Conservation (phyloP, 2,329 filamentous ascomycete genomes). For the Fusarium mexicanum region DNA sequence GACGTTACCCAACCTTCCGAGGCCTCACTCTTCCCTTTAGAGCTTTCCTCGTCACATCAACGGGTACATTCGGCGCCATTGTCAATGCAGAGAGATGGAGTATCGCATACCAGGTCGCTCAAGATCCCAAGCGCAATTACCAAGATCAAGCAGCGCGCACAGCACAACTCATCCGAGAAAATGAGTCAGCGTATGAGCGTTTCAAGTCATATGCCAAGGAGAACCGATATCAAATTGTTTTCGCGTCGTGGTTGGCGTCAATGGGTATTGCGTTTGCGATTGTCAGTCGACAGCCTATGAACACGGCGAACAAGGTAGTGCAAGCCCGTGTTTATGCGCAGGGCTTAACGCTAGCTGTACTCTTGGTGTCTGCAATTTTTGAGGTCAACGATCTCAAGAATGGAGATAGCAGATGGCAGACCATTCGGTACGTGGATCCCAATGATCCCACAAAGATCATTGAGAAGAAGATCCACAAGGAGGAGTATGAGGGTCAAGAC, state of each 20-base stretch:
- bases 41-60: slow-evolving; percentile 85
- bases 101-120: slow-evolving; percentile 71
- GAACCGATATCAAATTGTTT: slow-evolving; percentile 89
- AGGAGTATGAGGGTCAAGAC: slow-evolving; percentile 88
- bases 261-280: slow-evolving; percentile 80
- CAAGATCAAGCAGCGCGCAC: slow-evolving; percentile 69
- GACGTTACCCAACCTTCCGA: slow-evolving; percentile 81
- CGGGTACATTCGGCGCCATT: slow-evolving; percentile 87
- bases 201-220: slow-evolving; percentile 77
- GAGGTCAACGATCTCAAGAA: slow-evolving; percentile 81
- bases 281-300: slow-evolving; percentile 80
- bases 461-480: slow-evolving; percentile 87
- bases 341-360: slow-evolving; percentile 83
- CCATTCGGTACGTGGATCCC: slow-evolving; percentile 80
- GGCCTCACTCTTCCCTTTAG: slow-evolving; percentile 88
- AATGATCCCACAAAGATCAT: slow-evolving; percentile 86
- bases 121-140: slow-evolving; percentile 75
- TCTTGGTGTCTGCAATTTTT: slow-evolving; percentile 83
- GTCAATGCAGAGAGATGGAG: slow-evolving; percentile 80
- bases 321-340: slow-evolving; percentile 96
- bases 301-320: slow-evolving; percentile 84
- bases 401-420: slow-evolving; percentile 84
- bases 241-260: slow-evolving; percentile 83
- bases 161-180: slow-evolving; percentile 61
- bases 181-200: slow-evolving; percentile 67